Evolutionary conservation across 1,284 basidiomycete genomes (phyloP).

Genomic region (Hortiboletus rubellus): DNA sequence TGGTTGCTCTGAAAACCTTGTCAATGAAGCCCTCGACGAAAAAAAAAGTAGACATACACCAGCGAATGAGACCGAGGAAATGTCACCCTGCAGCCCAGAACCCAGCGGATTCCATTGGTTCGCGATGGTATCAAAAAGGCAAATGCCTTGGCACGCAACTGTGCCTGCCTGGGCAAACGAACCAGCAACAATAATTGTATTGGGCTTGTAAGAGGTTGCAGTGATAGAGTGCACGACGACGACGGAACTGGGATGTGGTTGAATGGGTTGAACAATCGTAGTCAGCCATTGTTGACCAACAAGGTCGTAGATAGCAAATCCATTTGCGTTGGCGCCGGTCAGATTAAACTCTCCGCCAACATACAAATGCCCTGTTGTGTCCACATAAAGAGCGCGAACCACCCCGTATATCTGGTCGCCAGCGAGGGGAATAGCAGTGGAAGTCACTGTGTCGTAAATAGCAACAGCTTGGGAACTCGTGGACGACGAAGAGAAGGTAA

Average conservation of each 20-base stretch:
- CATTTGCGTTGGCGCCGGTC: constrained; percentile 53
- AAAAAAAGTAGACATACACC: constrained; percentile 55
- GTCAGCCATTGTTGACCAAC: constrained; percentile 58
- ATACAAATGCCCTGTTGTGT: constrained; percentile 61
- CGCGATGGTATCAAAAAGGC: constrained; percentile 66
- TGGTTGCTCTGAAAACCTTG: constrained; percentile 50
- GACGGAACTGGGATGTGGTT: constrained; percentile 50
- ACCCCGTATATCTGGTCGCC: constrained; percentile 68
- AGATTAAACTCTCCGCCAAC: constrained; percentile 81
- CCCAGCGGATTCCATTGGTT: constrained; percentile 84
- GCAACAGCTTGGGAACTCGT: constrained; percentile 61
- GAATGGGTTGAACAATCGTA: constrained; percentile 57
- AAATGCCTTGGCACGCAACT: constrained; percentile 77
- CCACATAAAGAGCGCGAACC: constrained; percentile 72
- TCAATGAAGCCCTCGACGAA: background rate
- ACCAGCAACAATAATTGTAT: constrained; percentile 80
- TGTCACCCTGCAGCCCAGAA: constrained; percentile 80
- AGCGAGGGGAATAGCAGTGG: constrained; percentile 55
- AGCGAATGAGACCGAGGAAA: constrained; percentile 77
- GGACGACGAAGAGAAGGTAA: constrained; percentile 59
- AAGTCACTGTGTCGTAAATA: constrained; percentile 65
- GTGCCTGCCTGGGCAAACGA: constrained; percentile 82
- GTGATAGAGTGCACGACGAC: constrained; percentile 79
- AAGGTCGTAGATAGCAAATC: constrained; percentile 79
- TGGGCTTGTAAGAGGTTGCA: constrained; percentile 58